phyloP scores from a whole-genome alignment of 176 grass and related monocot genomes.

The Tuctoria greenei region DNA sequence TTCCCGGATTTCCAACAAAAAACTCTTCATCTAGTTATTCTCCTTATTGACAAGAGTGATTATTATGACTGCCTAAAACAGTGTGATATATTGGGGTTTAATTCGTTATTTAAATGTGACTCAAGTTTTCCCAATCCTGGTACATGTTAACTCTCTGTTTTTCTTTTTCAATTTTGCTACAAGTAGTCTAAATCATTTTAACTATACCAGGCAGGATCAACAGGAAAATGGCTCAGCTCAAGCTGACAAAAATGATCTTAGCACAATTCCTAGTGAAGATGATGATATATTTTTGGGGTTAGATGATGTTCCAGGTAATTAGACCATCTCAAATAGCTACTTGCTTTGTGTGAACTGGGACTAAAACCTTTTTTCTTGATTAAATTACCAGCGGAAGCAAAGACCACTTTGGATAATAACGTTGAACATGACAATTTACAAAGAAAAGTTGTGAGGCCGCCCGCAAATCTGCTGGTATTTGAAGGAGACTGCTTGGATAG shows the following conservation, averaged over 20 bases:
- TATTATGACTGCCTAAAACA: not conserved
- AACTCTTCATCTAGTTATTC: not conserved
- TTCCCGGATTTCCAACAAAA: no score
- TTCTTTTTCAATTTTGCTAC: constrained; percentile 6
- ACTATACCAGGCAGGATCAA: constrained; percentile 67
- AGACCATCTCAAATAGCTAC: not conserved
- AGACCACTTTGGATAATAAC: constrained; percentile 56
- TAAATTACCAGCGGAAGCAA: constrained; percentile 67
- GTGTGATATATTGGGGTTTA: not conserved
- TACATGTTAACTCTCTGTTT: not conserved
- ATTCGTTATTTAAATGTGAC: not conserved
- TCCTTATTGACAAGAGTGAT: not conserved
- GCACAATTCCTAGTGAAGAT: constrained; percentile 49
- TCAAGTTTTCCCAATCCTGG: not conserved
- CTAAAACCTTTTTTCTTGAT: constrained; percentile 22
- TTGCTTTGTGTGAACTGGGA: constrained; percentile 18
- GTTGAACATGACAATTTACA: constrained; percentile 50
- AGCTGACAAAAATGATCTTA: constrained; percentile 46
- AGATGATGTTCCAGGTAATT: constrained; percentile 87
- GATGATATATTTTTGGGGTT: constrained; percentile 74
- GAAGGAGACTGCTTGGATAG: constrained; percentile 93
- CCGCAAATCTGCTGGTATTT: constrained; percentile 92
- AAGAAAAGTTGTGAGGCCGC: constrained; percentile 58
- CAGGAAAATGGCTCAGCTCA: constrained; percentile 63
- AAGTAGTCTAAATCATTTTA: constrained; percentile 24